phyloP scores from a whole-genome alignment of 176 grass and related monocot species.

The Microstegium vimineum region DNA sequence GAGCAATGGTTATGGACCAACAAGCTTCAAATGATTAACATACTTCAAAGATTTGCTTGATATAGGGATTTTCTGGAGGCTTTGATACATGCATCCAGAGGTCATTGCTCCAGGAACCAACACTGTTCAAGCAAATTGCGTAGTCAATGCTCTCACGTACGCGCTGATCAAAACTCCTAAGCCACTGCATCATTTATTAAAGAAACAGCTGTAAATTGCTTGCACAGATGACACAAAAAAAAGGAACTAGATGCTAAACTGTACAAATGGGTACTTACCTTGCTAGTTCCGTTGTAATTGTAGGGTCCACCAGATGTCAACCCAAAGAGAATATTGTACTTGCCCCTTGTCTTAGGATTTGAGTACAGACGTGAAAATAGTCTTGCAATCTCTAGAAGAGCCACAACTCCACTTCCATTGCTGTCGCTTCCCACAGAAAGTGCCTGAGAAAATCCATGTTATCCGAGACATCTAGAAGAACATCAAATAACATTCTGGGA shows the following conservation, averaged over 20 bases:
- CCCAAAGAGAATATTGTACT: conserved; percentile 96
- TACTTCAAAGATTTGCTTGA: conserved; percentile 96
- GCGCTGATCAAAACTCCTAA: conserved; percentile 95
- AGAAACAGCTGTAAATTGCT: conserved; percentile 9
- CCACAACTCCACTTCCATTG: conserved; percentile 92
- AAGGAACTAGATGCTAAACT: not conserved
- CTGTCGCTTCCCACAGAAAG: conserved; percentile 89
- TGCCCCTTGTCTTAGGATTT: conserved; percentile 88
- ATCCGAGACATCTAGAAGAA: conserved; percentile 22
- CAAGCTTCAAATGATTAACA: conserved; percentile 10
- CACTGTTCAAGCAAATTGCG: conserved; percentile 93
- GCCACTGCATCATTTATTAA: conserved; percentile 60
- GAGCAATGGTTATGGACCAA: conserved; percentile 11
- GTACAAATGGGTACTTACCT: conserved; percentile 34
- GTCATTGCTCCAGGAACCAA: conserved; percentile 87
- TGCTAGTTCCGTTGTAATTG: conserved; percentile 97
- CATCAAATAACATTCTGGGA: conserved; percentile 3
- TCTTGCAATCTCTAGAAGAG: conserved; percentile 89
- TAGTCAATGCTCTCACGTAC: conserved; percentile 93
- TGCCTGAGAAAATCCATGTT: conserved; percentile 48
- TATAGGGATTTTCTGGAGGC: conserved; percentile 92
- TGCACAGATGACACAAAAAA: conserved; percentile 11
- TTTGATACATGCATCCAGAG: conserved; percentile 98
- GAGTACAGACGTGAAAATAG: conserved; percentile 89
- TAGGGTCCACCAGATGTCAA: conserved; percentile 97